Evolutionary conservation across 176 grass and related monocot species (phyloP), one percentile per base, ranked within the genome.

Genomic region (Otatea glauca): DNA sequence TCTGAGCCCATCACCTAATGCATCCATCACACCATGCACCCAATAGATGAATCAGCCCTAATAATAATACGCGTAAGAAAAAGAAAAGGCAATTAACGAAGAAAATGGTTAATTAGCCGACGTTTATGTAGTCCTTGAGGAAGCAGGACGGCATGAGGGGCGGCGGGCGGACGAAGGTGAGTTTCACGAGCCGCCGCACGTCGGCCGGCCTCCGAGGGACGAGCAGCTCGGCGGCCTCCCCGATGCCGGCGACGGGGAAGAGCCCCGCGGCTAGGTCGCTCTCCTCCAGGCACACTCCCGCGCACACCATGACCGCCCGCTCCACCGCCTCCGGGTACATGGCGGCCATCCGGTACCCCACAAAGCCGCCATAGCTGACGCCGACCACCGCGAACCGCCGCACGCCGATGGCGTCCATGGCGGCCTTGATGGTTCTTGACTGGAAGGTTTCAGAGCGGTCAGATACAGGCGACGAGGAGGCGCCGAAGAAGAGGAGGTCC

Each of bases 401-500:
- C 34, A 94, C 68, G 38, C 95, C 90, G 27, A 89, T 69, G 41
- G 82, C 78, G 32, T 94, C 92, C 84, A 97, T 75, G 81, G 92
- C 83, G 11, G 86, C 70, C 81, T 91, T 88, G 16, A 97, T 3
- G 47, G 79, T 85, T n/a, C 55, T 66, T 6, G 94, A 90, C 84
- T 97, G 92, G 80, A 85, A 89, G 27, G 61, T 60, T 3, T 97
- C 94, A 34, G 94, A 89, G 42, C 94, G 90, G 21, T 97, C 94
- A 5, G 81, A 51, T 4, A 72, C 48, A 21, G 88, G 68, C 14
- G 90, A 86, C 25, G 71, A 73, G 34, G 94, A 97, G 23, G 25
- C 84, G 5, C 92, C 94, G 65, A 97, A 97, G 86, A 97, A 97
- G 86, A 97, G 90, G 50, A 97, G 89, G 81, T 97, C 94, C 74